phyloP scores from a whole-genome alignment of 75 land plant genomes.

The Chamaecyparis obtusa region DNA sequence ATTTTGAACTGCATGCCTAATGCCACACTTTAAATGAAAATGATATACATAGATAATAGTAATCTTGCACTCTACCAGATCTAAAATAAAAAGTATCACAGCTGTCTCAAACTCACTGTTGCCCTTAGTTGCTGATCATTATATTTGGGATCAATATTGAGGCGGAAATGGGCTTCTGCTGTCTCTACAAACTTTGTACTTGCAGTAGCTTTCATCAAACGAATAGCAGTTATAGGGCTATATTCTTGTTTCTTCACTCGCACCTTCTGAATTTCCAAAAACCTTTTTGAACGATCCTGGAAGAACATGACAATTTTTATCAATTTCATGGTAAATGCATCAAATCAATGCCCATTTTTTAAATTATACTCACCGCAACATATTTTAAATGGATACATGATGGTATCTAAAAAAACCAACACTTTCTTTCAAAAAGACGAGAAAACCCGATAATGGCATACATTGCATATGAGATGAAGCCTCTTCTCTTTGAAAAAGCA shows the following conservation, averaged over 20 bases:
- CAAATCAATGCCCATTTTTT: not conserved
- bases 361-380: not conserved
- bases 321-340: not conserved
- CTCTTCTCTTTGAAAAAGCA: not conserved
- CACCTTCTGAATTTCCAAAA: slow-evolving; percentile 87
- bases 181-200: slow-evolving; percentile 85
- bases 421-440: not conserved
- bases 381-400: not conserved
- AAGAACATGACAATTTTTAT: not conserved
- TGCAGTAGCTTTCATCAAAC: slow-evolving; percentile 70
- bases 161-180: slow-evolving; percentile 90
- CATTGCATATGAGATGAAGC: not conserved
- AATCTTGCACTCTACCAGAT: not conserved
- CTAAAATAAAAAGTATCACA: slow-evolving; percentile 3
- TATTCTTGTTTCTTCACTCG: slow-evolving; percentile 86
- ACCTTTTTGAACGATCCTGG: slow-evolving; percentile 91
- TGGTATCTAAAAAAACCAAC: not conserved
- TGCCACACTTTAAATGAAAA: not conserved
- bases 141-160: slow-evolving; percentile 96
- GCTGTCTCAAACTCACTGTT: slow-evolving; percentile 53
- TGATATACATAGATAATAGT: not conserved
- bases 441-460: not conserved
- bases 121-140: slow-evolving; percentile 96
- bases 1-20: not conserved
- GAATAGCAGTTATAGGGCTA: slow-evolving; percentile 66